phyloP scores from a whole-genome alignment of 768 basidiomycete species.

The Thelephora ganbajun region DNA sequence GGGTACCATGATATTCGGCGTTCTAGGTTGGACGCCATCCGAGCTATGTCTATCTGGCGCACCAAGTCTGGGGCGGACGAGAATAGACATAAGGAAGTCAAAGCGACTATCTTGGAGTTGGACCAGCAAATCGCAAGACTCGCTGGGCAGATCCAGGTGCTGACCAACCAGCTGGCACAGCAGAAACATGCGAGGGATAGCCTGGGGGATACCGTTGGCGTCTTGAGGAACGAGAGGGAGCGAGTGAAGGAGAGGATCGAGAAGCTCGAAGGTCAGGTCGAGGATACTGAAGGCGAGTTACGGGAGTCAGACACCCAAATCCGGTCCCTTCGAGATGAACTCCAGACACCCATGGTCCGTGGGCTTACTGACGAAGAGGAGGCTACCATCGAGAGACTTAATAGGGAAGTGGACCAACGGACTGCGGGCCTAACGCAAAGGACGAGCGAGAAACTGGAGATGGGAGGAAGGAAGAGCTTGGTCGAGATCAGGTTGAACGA shows the following conservation, averaged over 20 bases:
- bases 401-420: conserved; percentile 62
- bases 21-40: conserved; percentile 82
- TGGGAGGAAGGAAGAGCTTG: conserved; percentile 53
- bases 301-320: conserved; percentile 45
- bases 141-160: conserved; percentile 58
- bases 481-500: conserved; percentile 92
- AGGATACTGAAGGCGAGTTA: conserved; percentile 64
- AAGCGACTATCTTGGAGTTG: conserved; percentile 45
- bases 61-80: conserved; percentile 55
- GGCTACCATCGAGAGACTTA: conserved; percentile 44
- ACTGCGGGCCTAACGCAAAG: conserved; percentile 38
- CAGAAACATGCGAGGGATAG: conserved; percentile 55
- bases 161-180: conserved; percentile 56
- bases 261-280: conserved; percentile 50
- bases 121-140: conserved; percentile 81
- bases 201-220: conserved; percentile 44
- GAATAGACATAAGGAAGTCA: conserved; percentile 57
- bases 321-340: conserved; percentile 51
- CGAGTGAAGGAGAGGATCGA: conserved; percentile 43
- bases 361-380: conserved; percentile 67
- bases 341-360: conserved; percentile 61
- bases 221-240: conserved; percentile 57
- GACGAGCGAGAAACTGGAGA: conserved; percentile 23
- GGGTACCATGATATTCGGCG: conserved; percentile 89
- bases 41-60: conserved; percentile 62